Evolutionary conservation across 1,139 yeast species (phyloP).

Genomic region (Hyphopichia khmerensis): DNA sequence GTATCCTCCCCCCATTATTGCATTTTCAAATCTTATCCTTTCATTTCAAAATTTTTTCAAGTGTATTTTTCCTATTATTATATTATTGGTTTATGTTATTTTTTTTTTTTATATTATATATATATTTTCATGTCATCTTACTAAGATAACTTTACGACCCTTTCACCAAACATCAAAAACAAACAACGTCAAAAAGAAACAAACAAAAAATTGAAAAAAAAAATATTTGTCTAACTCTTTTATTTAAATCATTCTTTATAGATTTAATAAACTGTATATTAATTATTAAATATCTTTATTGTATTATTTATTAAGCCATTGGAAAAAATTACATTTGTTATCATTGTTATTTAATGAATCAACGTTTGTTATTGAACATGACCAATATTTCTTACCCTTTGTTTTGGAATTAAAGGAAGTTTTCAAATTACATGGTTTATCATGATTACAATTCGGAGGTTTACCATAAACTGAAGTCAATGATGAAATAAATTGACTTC

Average conservation of each 20-base stretch:
- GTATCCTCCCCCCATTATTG: background rate
- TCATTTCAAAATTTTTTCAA: conserved; percentile 1
- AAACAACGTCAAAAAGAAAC: background rate
- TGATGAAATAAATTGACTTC: background rate
- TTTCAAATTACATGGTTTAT: conserved; percentile 46
- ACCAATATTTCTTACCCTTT: conserved; percentile 62
- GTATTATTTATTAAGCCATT: conserved; percentile 27
- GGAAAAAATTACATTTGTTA: conserved; percentile 31
- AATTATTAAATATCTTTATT: background rate
- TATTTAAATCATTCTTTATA: background rate
- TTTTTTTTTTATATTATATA: background rate
- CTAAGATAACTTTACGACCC: too few relatives aligned
- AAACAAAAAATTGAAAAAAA: background rate
- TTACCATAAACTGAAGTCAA: conserved; percentile 21
- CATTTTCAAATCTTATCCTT: background rate
- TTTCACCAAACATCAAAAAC: too few relatives aligned
- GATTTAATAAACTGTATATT: conserved; percentile 1
- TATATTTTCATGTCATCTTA: background rate
- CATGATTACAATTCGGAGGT: conserved; percentile 54
- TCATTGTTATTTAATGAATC: conserved; percentile 14
- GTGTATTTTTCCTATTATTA: background rate
- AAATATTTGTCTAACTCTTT: background rate
- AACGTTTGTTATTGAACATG: conserved; percentile 36
- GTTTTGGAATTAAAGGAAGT: conserved; percentile 45
- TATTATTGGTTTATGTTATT: background rate